Conservation (phyloP, 129 eudicot genomes). For the Rutidosis leptorrhynchoides region DNA sequence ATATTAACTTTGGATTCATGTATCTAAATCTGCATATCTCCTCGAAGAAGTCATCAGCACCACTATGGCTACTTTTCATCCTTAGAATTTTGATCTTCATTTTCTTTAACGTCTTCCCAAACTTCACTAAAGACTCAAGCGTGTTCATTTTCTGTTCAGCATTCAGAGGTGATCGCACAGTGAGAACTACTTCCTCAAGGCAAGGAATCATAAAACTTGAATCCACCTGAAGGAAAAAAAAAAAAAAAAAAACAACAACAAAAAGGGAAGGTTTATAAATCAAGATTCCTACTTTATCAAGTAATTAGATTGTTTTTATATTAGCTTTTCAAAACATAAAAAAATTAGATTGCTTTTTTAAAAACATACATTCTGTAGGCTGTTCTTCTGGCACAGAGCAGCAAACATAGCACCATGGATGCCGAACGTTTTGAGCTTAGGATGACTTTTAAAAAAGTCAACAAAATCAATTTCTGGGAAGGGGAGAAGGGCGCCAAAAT, state of each 20-base stretch:
- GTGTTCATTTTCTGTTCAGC: constrained; percentile 94
- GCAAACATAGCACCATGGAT: constrained; percentile 99
- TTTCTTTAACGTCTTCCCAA: constrained; percentile 62
- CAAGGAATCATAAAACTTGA: constrained; percentile 61
- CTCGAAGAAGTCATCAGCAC: constrained; percentile 90
- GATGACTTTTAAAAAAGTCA: constrained; percentile 82
- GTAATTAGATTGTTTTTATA: neutral
- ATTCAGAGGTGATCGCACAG: constrained; percentile 79
- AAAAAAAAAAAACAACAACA: constrained; percentile 20
- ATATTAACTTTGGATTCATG: constrained; percentile 55
- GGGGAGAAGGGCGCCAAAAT: constrained; percentile 67
- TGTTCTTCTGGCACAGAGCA: constrained; percentile 93
- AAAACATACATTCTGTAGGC: constrained; percentile 64
- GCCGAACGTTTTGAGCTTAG: constrained; percentile 70
- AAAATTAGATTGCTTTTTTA: neutral
- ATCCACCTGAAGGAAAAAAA: constrained; percentile 88
- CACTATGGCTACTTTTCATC: constrained; percentile 92
- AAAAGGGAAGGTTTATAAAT: constrained; percentile 3
- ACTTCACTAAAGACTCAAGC: constrained; percentile 69
- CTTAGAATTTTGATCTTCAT: constrained; percentile 78
- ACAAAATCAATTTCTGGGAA: constrained; percentile 95
- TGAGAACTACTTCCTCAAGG: constrained; percentile 66
- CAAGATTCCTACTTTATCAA: constrained; percentile 17
- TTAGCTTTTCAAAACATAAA: too few species aligned
- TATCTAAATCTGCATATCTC: constrained; percentile 76